phyloP scores from a whole-genome alignment of 108 stramenopile species.

The Chaetoceros tenuissimus region DNA sequence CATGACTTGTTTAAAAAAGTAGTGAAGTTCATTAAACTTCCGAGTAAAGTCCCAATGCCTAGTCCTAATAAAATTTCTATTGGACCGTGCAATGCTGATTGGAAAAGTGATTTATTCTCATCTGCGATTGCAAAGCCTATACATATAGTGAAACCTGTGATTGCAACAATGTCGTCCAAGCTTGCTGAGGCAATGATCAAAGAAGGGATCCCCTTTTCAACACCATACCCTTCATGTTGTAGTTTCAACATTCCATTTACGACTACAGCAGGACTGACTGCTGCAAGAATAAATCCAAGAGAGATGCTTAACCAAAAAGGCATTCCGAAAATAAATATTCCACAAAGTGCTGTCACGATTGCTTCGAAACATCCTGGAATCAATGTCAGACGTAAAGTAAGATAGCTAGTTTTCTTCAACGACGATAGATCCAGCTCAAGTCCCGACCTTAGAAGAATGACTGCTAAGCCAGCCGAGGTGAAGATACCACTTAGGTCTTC shows the following conservation, averaged over 20 bases:
- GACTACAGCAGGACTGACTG: constrained; percentile 38
- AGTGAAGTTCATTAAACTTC: not conserved
- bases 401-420: constrained; percentile 7
- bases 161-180: constrained; percentile 36
- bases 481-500: not conserved
- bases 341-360: not conserved
- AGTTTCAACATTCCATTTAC: constrained; percentile 25
- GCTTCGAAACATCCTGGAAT: constrained; percentile 25
- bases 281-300: constrained; percentile 29
- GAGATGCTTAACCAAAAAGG: constrained; percentile 5
- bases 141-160: constrained; percentile 32
- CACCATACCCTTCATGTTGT: constrained; percentile 22
- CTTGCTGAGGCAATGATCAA: constrained; percentile 36
- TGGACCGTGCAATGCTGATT: constrained; percentile 16
- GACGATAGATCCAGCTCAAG: constrained; percentile 21
- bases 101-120: constrained; percentile 4
- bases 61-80: constrained; percentile 19
- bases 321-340: constrained; percentile 13
- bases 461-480: constrained; percentile 8
- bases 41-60: constrained; percentile 6
- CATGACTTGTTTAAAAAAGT: constrained; percentile 7
- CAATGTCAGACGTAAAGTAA: constrained; percentile 20
- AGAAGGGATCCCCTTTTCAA: constrained; percentile 34
- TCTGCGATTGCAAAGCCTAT: constrained; percentile 20
- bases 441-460: constrained; percentile 26